These are phyloP conservation scores for Cucurbita maxima DNA, from an alignment of 306 rosid species.

Conservation along the genomic window DNA sequence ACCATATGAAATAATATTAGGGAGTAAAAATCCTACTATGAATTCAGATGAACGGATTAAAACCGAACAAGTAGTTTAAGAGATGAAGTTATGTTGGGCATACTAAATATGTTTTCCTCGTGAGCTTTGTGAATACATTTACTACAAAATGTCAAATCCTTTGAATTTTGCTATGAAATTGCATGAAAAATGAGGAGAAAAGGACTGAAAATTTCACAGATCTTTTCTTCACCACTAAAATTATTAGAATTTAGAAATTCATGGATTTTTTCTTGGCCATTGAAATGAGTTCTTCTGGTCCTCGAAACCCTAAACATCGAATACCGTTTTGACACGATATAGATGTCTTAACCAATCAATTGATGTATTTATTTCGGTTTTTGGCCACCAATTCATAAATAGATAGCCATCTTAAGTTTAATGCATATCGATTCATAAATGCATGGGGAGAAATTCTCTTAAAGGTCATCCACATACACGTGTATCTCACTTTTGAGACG, in stretches of 20 bases:
- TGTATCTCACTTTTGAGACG: not conserved
- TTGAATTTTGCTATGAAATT: not conserved
- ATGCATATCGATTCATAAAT: not conserved
- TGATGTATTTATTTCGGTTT: too few relatives aligned
- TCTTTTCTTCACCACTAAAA: not conserved
- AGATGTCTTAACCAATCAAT: too few relatives aligned
- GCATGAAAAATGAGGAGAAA: not conserved
- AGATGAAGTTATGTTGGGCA: too few relatives aligned
- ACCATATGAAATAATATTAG: too few relatives aligned
- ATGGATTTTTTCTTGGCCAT: not conserved
- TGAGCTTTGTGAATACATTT: not conserved
- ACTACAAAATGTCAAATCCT: not conserved
- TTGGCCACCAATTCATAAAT: not conserved
- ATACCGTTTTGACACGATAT: not conserved
- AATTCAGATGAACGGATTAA: too few relatives aligned
- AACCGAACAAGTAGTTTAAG: too few relatives aligned
- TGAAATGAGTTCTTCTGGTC: not conserved
- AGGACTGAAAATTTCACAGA: not conserved
- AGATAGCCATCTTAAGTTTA: too few relatives aligned
- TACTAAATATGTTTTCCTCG: not conserved
- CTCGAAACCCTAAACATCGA: not conserved
- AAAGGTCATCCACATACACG: not conserved
- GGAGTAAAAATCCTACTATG: too few relatives aligned
- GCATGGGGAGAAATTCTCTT: not conserved
- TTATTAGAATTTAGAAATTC: not conserved